A percentile compares a stretch with the other conserved stretches of the same genome.
Conservation (phyloP, 768 basidiomycete genomes). For the Cubamyces sp. region DNA sequence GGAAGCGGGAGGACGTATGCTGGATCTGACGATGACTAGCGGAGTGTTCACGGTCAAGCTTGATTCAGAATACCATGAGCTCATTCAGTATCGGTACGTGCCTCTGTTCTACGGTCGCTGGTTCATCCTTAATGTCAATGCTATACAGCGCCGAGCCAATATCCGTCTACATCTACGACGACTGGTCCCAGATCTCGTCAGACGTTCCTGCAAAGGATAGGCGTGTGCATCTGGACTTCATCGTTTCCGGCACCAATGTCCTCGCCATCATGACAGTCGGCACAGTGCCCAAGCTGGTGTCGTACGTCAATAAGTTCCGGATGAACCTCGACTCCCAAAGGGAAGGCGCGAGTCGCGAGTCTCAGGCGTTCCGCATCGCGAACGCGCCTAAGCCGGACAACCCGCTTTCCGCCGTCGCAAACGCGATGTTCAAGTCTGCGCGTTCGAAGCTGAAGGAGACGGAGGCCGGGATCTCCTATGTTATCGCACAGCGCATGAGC, state of each 20-base stretch:
- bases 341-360: constrained; percentile 78
- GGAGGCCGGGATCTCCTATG: constrained; percentile 59
- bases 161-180: constrained; percentile 73
- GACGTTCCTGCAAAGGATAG: constrained; percentile 46
- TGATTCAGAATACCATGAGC: constrained; percentile 75
- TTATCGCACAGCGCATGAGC: constrained; percentile 75
- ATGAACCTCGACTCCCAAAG: constrained; percentile 73
- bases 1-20: constrained; percentile 49
- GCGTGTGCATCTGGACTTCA: constrained; percentile 76
- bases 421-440: constrained; percentile 80
- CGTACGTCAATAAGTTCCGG: constrained; percentile 75
- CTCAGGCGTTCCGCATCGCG: constrained; percentile 73
- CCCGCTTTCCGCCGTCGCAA: constrained; percentile 82
- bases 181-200: constrained; percentile 67
- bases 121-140: not conserved
- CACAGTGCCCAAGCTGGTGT: constrained; percentile 77
- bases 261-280: constrained; percentile 69
- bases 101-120: not conserved
- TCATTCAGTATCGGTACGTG: constrained; percentile 75
- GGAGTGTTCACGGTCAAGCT: constrained; percentile 67
- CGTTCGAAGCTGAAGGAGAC: constrained; percentile 71
- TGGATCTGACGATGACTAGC: constrained; percentile 77
- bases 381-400: constrained; percentile 77
- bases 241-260: constrained; percentile 70
- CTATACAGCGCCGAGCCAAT: constrained; percentile 73